Conservation (phyloP, 768 basidiomycete species). For the Tephrocybe sp. region DNA sequence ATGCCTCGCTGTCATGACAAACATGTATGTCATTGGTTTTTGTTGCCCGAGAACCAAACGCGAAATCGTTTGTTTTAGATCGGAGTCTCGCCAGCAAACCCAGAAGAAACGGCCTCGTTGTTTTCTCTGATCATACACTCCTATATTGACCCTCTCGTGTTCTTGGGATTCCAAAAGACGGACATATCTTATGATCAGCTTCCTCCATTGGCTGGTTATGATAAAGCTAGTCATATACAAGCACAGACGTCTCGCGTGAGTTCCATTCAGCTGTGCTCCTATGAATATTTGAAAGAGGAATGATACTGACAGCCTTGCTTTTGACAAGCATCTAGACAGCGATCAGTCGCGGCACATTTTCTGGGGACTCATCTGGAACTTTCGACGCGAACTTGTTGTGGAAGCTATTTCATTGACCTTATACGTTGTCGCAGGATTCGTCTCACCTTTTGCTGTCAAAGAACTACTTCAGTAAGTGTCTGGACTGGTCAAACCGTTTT, state of each 20-base stretch:
- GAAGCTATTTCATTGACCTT: slow-evolving; percentile 25
- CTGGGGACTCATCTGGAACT: slow-evolving; percentile 37
- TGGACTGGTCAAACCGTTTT: no score
- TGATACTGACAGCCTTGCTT: no score
- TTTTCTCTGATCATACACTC: slow-evolving; percentile 42
- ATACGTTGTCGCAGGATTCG: slow-evolving; percentile 24
- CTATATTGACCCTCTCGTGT: slow-evolving; percentile 55
- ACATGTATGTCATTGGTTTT: background rate
- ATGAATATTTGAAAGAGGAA: no score
- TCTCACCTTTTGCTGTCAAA: slow-evolving; percentile 39
- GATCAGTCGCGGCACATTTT: slow-evolving; percentile 38
- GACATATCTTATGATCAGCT: slow-evolving; percentile 50
- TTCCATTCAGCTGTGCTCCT: no score
- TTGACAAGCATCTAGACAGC: no score
- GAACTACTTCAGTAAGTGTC: slow-evolving; percentile 31
- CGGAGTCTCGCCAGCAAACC: slow-evolving; percentile 24
- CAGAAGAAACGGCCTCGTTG: slow-evolving; percentile 50
- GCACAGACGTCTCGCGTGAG: slow-evolving; percentile 12
- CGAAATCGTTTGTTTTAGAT: background rate
- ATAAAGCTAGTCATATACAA: slow-evolving; percentile 28
- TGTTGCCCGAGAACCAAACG: background rate
- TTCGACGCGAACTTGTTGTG: slow-evolving; percentile 28
- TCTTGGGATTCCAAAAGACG: slow-evolving; percentile 37
- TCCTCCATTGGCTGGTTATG: slow-evolving; percentile 63
- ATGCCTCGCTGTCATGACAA: slow-evolving; percentile 36